A percentile compares a stretch with the other conserved stretches of the same genome.
phyloP scores from a whole-genome alignment of 2,329 filamentous ascomycete species.

The Fusarium newnesense region DNA sequence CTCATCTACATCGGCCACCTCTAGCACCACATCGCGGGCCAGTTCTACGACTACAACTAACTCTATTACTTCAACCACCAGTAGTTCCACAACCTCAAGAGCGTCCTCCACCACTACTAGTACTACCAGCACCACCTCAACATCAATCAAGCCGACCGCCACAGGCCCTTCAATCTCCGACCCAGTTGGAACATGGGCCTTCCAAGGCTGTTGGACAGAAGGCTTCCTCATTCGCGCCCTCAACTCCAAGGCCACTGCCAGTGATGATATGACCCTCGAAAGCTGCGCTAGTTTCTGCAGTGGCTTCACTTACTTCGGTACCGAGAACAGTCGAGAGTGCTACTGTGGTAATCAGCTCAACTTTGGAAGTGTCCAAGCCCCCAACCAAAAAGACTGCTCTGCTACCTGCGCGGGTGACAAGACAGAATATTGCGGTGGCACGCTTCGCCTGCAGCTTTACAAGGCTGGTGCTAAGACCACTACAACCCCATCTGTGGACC shows the following conservation, averaged over 20 bases:
- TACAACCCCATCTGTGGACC: slow-evolving; percentile 41
- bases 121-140: neutral
- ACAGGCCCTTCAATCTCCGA: slow-evolving; percentile 42
- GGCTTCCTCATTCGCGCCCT: slow-evolving; percentile 47
- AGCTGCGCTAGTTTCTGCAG: slow-evolving; percentile 47
- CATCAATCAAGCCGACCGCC: slow-evolving; percentile 14
- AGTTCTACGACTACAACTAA: neutral
- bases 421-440: slow-evolving; percentile 50
- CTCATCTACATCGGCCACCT: neutral
- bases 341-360: slow-evolving; percentile 51
- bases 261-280: slow-evolving; percentile 51
- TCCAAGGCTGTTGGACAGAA: slow-evolving; percentile 53
- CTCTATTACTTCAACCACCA: neutral
- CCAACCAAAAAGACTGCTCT: slow-evolving; percentile 48
- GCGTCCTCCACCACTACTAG: neutral
- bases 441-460: slow-evolving; percentile 49
- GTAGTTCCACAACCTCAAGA: neutral
- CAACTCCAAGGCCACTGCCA: slow-evolving; percentile 40
- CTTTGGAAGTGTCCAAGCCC: slow-evolving; percentile 41
- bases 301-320: slow-evolving; percentile 47
- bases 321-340: slow-evolving; percentile 52
- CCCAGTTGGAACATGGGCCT: slow-evolving; percentile 44
- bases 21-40: neutral
- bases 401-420: slow-evolving; percentile 48
- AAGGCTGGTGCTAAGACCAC: slow-evolving; percentile 26